A percentile compares a stretch with the other conserved stretches of the same genome.
Evolutionary conservation across 257 asterid species (phyloP).

Genomic region (Voacanga thouarsii): DNA sequence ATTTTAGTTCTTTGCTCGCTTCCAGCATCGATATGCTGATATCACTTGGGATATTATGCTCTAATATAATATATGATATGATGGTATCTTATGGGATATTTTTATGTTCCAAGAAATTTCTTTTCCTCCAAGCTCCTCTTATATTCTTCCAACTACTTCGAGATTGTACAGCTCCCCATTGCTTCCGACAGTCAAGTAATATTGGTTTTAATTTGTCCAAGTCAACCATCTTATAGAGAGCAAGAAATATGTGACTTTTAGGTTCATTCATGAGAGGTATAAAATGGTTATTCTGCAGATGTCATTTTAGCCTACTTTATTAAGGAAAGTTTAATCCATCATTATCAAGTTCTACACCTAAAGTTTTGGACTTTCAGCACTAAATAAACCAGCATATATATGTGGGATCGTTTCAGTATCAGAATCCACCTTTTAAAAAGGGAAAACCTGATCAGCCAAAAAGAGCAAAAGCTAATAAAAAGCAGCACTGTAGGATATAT

Average conservation of each 20-base stretch:
- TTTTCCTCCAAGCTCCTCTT: background rate
- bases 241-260: background rate
- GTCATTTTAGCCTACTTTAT: background rate
- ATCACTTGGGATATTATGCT: too few species aligned
- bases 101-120: background rate
- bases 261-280: background rate
- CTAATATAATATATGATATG: too few species aligned
- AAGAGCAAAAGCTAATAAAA: background rate
- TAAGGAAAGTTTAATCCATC: background rate
- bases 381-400: background rate
- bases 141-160: background rate
- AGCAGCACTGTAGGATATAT: background rate
- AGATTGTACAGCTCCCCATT: background rate
- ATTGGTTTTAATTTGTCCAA: background rate
- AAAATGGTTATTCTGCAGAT: background rate
- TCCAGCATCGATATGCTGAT: too few species aligned
- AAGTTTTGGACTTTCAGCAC: background rate
- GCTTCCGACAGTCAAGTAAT: background rate
- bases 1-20: too few species aligned
- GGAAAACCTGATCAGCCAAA: background rate
- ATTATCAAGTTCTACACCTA: background rate
- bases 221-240: background rate
- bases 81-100: too few species aligned
- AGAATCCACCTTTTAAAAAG: background rate
- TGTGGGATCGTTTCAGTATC: background rate